Evolutionary conservation across 148 eudicot genomes (phyloP), one percentile per base, ranked within the genome.

Genomic region (Vaccinium myrtillus): DNA sequence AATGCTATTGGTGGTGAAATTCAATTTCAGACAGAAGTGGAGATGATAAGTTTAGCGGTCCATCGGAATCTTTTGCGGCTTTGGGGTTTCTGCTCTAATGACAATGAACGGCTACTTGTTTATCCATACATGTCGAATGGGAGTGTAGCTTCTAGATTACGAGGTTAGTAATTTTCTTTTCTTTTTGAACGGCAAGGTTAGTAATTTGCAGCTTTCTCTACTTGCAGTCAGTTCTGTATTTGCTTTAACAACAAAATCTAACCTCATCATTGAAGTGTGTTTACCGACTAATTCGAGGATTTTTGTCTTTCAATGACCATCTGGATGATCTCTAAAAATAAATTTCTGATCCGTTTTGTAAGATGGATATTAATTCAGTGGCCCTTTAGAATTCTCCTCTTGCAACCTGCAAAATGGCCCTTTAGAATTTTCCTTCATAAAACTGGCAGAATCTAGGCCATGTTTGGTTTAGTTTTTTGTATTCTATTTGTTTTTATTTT

Each of bases 1-100:
- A 93, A 91, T 86, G 86, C 89, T 48, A 87, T 87, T 48, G 94
- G 94, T 1, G 98, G 98, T 63, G 98, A 95, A 87, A 90, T 91
- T 54, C 98, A 95, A 78, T 95, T 95, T 86, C 98, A 93, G 84
- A 94, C 96, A 51, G 98, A 95, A 88, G 96, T 95, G 36, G 98
- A 95, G 87, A 89, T 93, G 81, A 95, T 94, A 65, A 94, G 98
- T 87, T 85, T 94, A 87, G 98, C 98, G 85, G 92, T 94, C 13
- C 98, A 95, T 80, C 89, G 94, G 75, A 95, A 95, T 89, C 94
- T 95, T 83, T 92, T 95, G 56, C 91, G 98, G 30, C 93, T 95
- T 83, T 90, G 88, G 87, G 98, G 98, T 18, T 95, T 94, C 84
- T 95, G 98, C 85, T 86, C 94, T 8, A 92, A 94, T 25, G 96